Conservation (phyloP, 805 yeast species). For the Cyberlindnera mississippiensis region DNA sequence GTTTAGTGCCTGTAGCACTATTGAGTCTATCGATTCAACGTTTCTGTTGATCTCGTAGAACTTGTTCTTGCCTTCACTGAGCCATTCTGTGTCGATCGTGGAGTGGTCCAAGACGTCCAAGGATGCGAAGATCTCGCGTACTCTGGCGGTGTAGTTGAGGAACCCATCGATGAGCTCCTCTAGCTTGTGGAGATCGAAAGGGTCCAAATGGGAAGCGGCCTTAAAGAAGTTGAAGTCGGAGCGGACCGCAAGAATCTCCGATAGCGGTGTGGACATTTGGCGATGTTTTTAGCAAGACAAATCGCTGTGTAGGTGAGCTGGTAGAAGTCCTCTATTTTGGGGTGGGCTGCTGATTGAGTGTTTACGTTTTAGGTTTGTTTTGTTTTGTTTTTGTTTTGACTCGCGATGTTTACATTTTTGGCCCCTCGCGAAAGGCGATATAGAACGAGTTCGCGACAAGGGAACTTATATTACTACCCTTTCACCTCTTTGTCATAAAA, state of each 20-base stretch:
- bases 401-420: too few relatives aligned
- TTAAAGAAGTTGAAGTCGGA: slow-evolving; percentile 26
- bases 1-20: slow-evolving; percentile 33
- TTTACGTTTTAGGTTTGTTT: too few relatives aligned
- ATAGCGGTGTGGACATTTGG: slow-evolving; percentile 11
- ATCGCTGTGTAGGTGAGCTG: neutral
- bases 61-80: slow-evolving; percentile 31
- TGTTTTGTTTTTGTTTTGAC: too few relatives aligned
- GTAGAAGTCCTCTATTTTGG: too few relatives aligned
- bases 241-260: slow-evolving; percentile 23
- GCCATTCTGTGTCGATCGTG: slow-evolving; percentile 27
- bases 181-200: slow-evolving; percentile 22
- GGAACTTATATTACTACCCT: too few relatives aligned
- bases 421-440: too few relatives aligned
- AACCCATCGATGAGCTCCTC: slow-evolving; percentile 22
- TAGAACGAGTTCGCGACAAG: too few relatives aligned
- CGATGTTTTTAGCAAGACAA: neutral
- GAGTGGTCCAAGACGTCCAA: slow-evolving; percentile 3
- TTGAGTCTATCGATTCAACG: slow-evolving; percentile 33
- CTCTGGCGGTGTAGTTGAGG: slow-evolving; percentile 17
- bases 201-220: slow-evolving; percentile 24
- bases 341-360: too few relatives aligned
- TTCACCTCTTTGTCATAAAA: too few relatives aligned
- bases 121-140: slow-evolving; percentile 15
- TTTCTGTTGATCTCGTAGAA: slow-evolving; percentile 31